These are phyloP conservation scores for Phialocephala sp. DNA, from an alignment of 2,329 filamentous ascomycete species.

Conservation along the genomic window DNA sequence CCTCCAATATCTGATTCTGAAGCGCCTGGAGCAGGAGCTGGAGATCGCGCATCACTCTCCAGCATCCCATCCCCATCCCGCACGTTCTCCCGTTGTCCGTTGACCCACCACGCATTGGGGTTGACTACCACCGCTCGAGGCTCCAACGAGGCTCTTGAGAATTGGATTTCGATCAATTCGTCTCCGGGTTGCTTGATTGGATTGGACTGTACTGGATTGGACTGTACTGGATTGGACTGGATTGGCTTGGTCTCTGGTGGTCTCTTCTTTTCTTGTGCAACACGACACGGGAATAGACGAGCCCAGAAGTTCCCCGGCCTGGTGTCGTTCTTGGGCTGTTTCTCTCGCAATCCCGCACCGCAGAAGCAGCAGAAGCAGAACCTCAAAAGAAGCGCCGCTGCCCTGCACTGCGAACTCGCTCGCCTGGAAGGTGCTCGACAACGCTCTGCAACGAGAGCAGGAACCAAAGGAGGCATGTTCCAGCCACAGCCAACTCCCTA, in stretches of 20 bases:
- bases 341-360: conserved; percentile 4
- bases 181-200: not conserved
- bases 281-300: conserved; percentile 6
- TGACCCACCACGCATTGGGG: not conserved
- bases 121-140: not conserved
- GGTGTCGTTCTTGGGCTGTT: not conserved
- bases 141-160: conserved; percentile 2
- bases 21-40: not conserved
- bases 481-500: conserved; percentile 42
- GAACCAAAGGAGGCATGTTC: conserved; percentile 37
- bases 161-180: not conserved
- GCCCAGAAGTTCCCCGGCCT: conserved; percentile 1
- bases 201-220: no score
- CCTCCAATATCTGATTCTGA: not conserved
- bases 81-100: conserved; percentile 5
- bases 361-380: not conserved
- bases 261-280: conserved; percentile 3
- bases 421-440: conserved; percentile 1
- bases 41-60: not conserved
- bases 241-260: conserved; percentile 1
- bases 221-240: not conserved
- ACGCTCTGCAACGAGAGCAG: not conserved
- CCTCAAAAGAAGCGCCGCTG: not conserved
- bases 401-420: conserved; percentile 5
- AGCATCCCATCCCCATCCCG: not conserved